Conservation (phyloP, 257 asterid species). For the Penstemon davidsonii region DNA sequence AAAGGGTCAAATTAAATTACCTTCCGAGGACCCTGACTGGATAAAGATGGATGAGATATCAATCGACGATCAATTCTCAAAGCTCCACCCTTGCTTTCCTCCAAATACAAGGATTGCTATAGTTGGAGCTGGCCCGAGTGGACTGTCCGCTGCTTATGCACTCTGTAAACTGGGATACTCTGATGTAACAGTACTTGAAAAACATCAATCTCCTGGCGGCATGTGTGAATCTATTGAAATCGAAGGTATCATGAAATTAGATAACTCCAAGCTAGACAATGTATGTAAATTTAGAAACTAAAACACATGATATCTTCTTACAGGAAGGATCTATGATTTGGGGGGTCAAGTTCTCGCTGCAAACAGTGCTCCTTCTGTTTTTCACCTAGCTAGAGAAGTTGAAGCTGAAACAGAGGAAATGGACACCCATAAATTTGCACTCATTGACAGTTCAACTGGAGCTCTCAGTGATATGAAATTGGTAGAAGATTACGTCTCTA, state of each 20-base stretch:
- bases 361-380: slow-evolving; percentile 53
- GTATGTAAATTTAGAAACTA: neutral
- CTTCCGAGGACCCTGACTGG: slow-evolving; percentile 6
- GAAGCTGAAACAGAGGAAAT: slow-evolving; percentile 59
- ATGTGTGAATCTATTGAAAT: slow-evolving; percentile 70
- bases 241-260: slow-evolving; percentile 40
- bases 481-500: slow-evolving; percentile 58
- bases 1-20: neutral
- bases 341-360: slow-evolving; percentile 66
- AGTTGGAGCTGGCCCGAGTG: slow-evolving; percentile 76
- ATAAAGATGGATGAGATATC: slow-evolving; percentile 38
- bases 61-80: slow-evolving; percentile 41
- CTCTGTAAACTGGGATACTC: slow-evolving; percentile 54
- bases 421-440: slow-evolving; percentile 56
- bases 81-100: slow-evolving; percentile 58
- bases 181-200: slow-evolving; percentile 56
- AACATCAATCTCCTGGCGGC: slow-evolving; percentile 53
- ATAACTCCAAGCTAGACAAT: neutral
- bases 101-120: slow-evolving; percentile 52
- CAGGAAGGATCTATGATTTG: slow-evolving; percentile 52
- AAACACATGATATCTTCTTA: slow-evolving; percentile 5
- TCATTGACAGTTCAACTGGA: slow-evolving; percentile 43
- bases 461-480: slow-evolving; percentile 45
- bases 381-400: slow-evolving; percentile 48
- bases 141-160: slow-evolving; percentile 74